Base-by-base conservation (phyloP, 169 alveolate species). In the Toxoplasma gondii region DNA sequence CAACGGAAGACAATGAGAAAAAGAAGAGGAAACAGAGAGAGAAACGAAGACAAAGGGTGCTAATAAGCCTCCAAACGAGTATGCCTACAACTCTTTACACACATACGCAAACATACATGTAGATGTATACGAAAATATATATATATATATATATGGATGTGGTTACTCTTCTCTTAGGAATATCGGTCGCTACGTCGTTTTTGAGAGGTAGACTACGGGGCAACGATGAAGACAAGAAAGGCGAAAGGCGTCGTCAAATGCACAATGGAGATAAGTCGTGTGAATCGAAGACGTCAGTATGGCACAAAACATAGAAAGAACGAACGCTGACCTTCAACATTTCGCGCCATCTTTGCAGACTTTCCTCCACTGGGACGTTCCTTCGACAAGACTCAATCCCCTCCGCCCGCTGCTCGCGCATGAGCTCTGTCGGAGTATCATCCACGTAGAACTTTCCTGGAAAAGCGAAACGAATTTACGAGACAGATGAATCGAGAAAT, bases 341-440 rank as follows among this genome's bases (percentile, higher is more conserved):
- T 88, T 98, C 98, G 92, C 98, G 95, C 97, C 98, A 99, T 34
- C 97, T 95, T 93, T 96, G 97, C 78, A 99, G 92, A 94, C 98
- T 98, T n/a, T 98, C 98, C 91, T 99, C 99, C 17, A 98, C 98
- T 2, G 98, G 64, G 86, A 96, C 95, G 45, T 96, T 94, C 92
- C 99, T 96, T 81, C 97, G 94, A 29, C 91, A 95, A 88, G 96
- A 95, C 95, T 98, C 99, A 29, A 98, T 97, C 43, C 99, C 99
- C 88, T 98, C 99, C 36, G 98, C 98, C 93, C 99, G 98, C 95
- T 99, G 99, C 78, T 98, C 97, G 94, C 99, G 97, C 99, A 99
- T 99, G 90, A 97, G 94, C 38, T 99, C 99, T 38, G 97, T 98
- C 58, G 98, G 98, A 27, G 99, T 99, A 95, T 99, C 99, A 94